Percentiles rank a stretch among this genome's conserved stretches.
phyloP scores from a whole-genome alignment of 257 asterid genomes.

The Thymus quinquecostatus region DNA sequence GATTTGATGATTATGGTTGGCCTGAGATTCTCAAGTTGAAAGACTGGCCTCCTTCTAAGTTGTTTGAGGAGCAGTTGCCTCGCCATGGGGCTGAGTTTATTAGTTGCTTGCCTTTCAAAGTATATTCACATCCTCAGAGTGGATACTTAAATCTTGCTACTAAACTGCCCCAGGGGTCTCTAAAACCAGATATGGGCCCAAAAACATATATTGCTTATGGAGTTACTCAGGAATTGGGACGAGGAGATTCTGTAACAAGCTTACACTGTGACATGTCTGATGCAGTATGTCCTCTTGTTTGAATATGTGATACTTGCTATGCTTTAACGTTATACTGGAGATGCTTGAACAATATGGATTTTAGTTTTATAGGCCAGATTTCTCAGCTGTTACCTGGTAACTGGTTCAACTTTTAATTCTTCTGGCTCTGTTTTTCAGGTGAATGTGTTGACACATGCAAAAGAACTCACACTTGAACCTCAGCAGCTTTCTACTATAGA shows the following conservation, averaged over 20 bases:
- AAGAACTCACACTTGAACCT: constrained; percentile 37
- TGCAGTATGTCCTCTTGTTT: constrained; percentile 60
- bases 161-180: constrained; percentile 52
- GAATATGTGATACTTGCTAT: constrained; percentile 25
- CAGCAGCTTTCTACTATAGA: constrained; percentile 39
- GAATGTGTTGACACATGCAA: constrained; percentile 75
- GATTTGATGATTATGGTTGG: constrained; percentile 47
- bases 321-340: neutral
- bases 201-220: constrained; percentile 96
- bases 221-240: constrained; percentile 71
- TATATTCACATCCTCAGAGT: constrained; percentile 63
- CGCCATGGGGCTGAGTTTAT: constrained; percentile 86
- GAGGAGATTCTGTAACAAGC: constrained; percentile 94
- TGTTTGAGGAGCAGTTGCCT: constrained; percentile 75
- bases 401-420: neutral
- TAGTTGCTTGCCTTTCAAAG: constrained; percentile 84
- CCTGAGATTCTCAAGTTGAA: constrained; percentile 79
- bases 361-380: constrained; percentile 9
- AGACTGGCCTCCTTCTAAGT: constrained; percentile 93
- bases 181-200: constrained; percentile 94
- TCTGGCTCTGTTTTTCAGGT: constrained; percentile 53
- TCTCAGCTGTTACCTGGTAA: neutral
- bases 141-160: constrained; percentile 77
- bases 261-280: constrained; percentile 95
- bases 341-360: constrained; percentile 6